Evolutionary conservation across 129 eudicot species (phyloP), one percentile per base, ranked within the genome.

Genomic region (Silybum marianum): DNA sequence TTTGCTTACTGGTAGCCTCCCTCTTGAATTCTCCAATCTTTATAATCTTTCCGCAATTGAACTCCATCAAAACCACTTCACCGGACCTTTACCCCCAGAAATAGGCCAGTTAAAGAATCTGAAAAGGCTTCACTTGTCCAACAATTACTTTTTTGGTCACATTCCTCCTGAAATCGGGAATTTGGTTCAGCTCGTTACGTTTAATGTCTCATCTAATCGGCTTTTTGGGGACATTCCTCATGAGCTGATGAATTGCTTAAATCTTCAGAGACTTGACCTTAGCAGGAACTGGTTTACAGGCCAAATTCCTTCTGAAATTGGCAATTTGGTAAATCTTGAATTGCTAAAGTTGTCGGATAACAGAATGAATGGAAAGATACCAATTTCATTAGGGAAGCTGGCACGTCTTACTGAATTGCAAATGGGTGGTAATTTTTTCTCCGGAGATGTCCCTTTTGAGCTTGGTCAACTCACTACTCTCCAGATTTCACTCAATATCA

Each of bases 391-490:
- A 62, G 98, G 98, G 23, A 85, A 88, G 24, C 80, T 92, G 14
- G 81, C 85, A 14, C 89, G 93, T 28, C 85, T 95, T 51, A 92
- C 97, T 4, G 98, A 95, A 22, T 85, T 95, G 82, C 96, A 95
- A 82, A 95, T 95, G 97, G 98, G 98, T 16, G 97, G 98, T 38
- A 95, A 95, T 82, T 83, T 68, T 62, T 92, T 95, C 42, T 85
- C 94, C 1, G 98, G 98, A 12, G 34, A 48, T 72, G 88, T 95
- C 51, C 98, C 98, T 28, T 26, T 84, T 28, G 94, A 92, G 78
- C 88, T 95, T 2, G 94, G 98, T 60, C 91, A 85, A 68, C 92
- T 95, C 60, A 75, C 84, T 7, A 75, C 94, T 73, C 94, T 95
- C 68, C 98, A 95, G 76, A 95, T 95, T 44, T 90, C 93, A 44